phyloP scores from a whole-genome alignment of 139 green algal genomes.

The Chlorella sp. region DNA sequence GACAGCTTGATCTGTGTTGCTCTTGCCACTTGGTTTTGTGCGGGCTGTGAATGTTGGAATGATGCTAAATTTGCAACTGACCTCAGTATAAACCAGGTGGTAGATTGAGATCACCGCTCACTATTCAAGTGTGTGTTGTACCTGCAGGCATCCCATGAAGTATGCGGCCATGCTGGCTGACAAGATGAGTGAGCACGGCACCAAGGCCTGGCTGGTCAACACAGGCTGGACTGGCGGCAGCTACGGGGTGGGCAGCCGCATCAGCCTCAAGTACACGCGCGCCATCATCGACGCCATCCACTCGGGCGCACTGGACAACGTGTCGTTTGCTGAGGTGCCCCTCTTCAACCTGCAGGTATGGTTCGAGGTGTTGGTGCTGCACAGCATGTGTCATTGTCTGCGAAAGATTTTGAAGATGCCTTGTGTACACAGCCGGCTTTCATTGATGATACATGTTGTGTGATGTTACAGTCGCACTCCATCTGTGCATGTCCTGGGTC shows the following conservation, averaged over 20 bases:
- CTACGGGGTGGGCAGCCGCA: slow-evolving; percentile 83
- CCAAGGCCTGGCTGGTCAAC: slow-evolving; percentile 89
- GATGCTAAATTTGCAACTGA: no score
- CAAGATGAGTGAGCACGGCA: slow-evolving; percentile 80
- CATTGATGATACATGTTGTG: neutral
- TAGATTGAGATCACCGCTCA: no score
- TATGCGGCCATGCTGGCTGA: slow-evolving; percentile 89
- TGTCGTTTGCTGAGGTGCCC: neutral
- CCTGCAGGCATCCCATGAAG: slow-evolving; percentile 81
- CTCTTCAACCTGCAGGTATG: neutral
- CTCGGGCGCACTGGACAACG: slow-evolving; percentile 13
- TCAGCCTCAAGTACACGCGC: slow-evolving; percentile 87
- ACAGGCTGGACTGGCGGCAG: slow-evolving; percentile 69
- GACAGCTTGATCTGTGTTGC: no score
- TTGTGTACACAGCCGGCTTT: no score
- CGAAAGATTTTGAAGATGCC: no score
- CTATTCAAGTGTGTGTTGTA: no score
- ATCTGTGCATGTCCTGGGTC: neutral
- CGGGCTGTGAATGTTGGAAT: no score
- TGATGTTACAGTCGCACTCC: neutral
- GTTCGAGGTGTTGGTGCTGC: no score
- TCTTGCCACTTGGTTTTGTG: no score
- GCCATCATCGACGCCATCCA: slow-evolving; percentile 96
- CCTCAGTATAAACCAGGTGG: no score
- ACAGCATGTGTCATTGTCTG: no score